Percentiles rank a stretch among this genome's conserved stretches.
These are phyloP conservation scores for Eragrostis curvula DNA, from an alignment of 176 grass and related monocot genomes.

Conservation along the genomic window DNA sequence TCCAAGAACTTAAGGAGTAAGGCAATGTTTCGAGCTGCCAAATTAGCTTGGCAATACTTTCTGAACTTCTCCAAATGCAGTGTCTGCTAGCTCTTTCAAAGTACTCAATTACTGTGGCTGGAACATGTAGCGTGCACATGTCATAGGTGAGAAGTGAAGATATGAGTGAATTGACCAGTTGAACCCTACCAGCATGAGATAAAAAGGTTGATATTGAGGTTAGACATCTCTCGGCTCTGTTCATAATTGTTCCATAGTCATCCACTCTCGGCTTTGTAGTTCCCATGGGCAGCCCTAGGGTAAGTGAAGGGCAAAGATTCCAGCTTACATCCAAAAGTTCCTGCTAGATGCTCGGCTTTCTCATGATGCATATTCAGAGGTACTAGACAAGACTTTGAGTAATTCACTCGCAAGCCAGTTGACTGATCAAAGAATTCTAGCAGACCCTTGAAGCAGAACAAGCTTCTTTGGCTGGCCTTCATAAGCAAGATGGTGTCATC, in stretches of 20 bases:
- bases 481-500: too few species aligned
- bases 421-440: too few species aligned
- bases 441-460: too few species aligned
- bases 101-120: background rate
- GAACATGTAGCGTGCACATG: background rate
- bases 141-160: background rate
- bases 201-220: background rate
- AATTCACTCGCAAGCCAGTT: too few species aligned
- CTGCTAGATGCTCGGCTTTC: too few species aligned
- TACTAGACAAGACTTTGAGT: too few species aligned
- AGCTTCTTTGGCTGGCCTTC: too few species aligned
- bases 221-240: background rate
- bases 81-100: background rate
- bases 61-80: background rate
- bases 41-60: background rate
- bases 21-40: background rate
- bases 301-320: background rate
- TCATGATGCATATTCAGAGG: too few species aligned
- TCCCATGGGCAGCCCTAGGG: background rate
- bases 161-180: background rate
- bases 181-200: background rate
- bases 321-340: too few species aligned
- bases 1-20: background rate
- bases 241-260: background rate
- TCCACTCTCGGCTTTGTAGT: background rate